phyloP scores from a whole-genome alignment of 2,329 filamentous ascomycete species.

The Cucurbitaria berberidis region DNA sequence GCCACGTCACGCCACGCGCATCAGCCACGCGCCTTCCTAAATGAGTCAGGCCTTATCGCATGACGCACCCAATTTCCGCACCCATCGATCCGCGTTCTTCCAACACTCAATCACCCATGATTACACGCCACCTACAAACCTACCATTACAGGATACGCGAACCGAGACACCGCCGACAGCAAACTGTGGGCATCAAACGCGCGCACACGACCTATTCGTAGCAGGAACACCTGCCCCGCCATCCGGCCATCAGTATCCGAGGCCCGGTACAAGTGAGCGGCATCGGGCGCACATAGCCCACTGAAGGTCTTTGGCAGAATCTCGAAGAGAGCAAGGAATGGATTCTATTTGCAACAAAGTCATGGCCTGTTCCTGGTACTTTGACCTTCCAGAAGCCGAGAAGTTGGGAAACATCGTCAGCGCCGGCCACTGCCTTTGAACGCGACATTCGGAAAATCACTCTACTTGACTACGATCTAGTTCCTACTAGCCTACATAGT shows the following conservation, averaged over 20 bases:
- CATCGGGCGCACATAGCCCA: background rate
- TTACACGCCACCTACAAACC: background rate
- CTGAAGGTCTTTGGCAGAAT: background rate
- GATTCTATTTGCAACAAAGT: conserved; percentile 21
- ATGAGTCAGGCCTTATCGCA: conserved; percentile 10
- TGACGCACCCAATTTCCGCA: background rate
- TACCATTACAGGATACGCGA: conserved; percentile 4
- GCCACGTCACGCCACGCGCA: background rate
- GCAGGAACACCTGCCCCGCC: conserved; percentile 15
- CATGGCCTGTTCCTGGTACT: conserved; percentile 35
- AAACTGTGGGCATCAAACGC: conserved; percentile 9
- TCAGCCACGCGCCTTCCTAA: conserved; percentile 10
- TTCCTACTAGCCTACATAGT: background rate
- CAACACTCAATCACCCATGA: background rate
- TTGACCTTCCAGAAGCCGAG: conserved; percentile 28
- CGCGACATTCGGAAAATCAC: background rate
- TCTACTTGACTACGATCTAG: background rate
- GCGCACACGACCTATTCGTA: conserved; percentile 12
- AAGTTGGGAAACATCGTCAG: conserved; percentile 30
- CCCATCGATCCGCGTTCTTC: background rate
- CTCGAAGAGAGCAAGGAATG: conserved; percentile 26
- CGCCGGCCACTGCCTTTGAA: conserved; percentile 31
- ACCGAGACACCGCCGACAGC: background rate
- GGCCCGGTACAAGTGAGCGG: background rate
- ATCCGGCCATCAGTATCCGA: conserved; percentile 14